Evolutionary conservation across 306 rosid genomes (phyloP).

Genomic region (Gastrolobium bilobum): DNA sequence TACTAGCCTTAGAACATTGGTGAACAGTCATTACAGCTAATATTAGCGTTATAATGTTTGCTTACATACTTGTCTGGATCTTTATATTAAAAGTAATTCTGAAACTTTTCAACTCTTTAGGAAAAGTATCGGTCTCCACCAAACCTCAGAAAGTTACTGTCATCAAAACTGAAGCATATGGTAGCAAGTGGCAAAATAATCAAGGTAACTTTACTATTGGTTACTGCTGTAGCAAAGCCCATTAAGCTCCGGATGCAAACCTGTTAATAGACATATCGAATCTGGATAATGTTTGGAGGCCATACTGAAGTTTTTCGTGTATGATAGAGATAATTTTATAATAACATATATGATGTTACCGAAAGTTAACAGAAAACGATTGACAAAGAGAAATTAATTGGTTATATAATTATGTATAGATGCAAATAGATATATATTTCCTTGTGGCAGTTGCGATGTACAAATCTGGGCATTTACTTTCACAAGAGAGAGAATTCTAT

Average conservation of each 20-base stretch:
- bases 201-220: constrained; percentile 66
- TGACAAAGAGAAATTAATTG: constrained; percentile 9
- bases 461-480: constrained; percentile 30
- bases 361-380: constrained; percentile 34
- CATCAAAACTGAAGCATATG: constrained; percentile 87
- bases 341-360: constrained; percentile 12
- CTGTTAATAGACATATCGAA: constrained; percentile 31
- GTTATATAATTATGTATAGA: constrained; percentile 11
- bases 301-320: constrained; percentile 32
- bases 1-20: constrained; percentile 33
- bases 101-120: constrained; percentile 55
- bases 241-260: constrained; percentile 18
- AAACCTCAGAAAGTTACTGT: constrained; percentile 74
- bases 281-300: constrained; percentile 32
- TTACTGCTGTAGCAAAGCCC: constrained; percentile 25
- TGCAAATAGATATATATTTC: constrained; percentile 28
- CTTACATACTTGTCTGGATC: constrained; percentile 29
- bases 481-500: constrained; percentile 35
- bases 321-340: background rate
- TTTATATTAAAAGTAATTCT: constrained; percentile 41
- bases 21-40: constrained; percentile 27
- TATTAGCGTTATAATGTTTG: constrained; percentile 27
- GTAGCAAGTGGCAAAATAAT: constrained; percentile 74
- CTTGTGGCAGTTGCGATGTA: constrained; percentile 31
- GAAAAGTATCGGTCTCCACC: constrained; percentile 83